Evolutionary conservation across 495 filamentous ascomycete genomes (phyloP).

Genomic region (Tirmania nivea): DNA sequence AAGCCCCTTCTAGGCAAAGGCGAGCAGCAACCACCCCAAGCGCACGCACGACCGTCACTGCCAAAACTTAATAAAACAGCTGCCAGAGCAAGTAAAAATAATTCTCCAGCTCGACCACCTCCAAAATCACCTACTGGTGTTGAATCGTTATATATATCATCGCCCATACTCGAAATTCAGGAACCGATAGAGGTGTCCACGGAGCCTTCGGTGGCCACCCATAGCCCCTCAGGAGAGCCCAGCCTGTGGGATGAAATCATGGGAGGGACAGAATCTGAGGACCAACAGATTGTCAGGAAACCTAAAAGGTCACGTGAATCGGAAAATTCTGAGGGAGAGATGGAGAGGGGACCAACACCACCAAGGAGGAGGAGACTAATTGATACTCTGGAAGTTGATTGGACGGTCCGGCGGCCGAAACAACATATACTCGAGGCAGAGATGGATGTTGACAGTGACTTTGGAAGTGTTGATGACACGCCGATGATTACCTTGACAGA

Average conservation of each 20-base stretch:
- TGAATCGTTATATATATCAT: not conserved
- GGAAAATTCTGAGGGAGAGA: not conserved
- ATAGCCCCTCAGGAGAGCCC: not conserved
- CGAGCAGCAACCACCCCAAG: no score
- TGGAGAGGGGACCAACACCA: slow-evolving; percentile 6
- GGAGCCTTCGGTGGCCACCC: no score
- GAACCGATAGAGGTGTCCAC: not conserved
- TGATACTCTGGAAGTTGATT: slow-evolving; percentile 27
- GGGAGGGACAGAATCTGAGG: not conserved
- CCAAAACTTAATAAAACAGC: not conserved
- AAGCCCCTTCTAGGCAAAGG: no score
- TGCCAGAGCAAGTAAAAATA: not conserved
- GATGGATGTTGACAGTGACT: not conserved
- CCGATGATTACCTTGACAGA: no score
- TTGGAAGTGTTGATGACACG: not conserved
- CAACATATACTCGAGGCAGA: not conserved
- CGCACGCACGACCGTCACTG: no score
- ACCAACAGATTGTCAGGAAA: not conserved
- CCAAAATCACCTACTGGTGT: not conserved
- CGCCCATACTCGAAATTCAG: not conserved
- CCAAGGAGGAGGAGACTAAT: slow-evolving; percentile 29
- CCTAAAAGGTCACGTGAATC: not conserved
- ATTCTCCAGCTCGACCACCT: not conserved
- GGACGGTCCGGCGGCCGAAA: not conserved
- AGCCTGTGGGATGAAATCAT: not conserved